Base-by-base conservation (phyloP, 441 rosid genomes). In the Corymbia citriodora region DNA sequence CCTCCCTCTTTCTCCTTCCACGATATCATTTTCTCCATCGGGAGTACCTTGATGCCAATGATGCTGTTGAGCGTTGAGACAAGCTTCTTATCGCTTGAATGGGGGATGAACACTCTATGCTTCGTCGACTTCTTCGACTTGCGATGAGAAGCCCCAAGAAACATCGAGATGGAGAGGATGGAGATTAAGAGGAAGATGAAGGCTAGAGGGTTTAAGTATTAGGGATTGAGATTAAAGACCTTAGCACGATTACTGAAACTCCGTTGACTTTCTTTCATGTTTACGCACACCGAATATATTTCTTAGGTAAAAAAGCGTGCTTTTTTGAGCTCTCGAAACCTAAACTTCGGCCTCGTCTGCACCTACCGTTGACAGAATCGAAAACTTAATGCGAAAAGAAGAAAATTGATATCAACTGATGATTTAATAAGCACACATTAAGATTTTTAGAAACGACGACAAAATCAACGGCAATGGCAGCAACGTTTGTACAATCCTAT, bases 221-320 rank as follows among this genome's bases (percentile, higher is more conserved):
- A 40, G 45, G 45, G 45, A 40, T 40, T 6, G 45, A 40, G 45
- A 40, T 40, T 40, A 40, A 40, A 0, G 36, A 65, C 7, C 4
- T 15, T 33, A 8, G 10, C 21, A 36, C 74, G 74, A n/a, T 65
- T 65, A 36, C 19, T 65, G 74, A 68, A 68, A 18, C 40, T 16
- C 40, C 40, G 9, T 15, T 68, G 74, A 65, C 36, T 68, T 68
- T n/a, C n/a, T 68, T 68, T 0, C 10, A 68, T n/a, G 74, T 68
- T 31, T n/a, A 31, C 19, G 40, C 33, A n/a, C 0, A 31, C 33
- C 0, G 40, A 4, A 68, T 15, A 0, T 2, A 31, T 68, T 8
- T 68, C 31, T 68, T 63, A 63, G 4, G 72, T 40, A 13, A 63
- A 65, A 16, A 68, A 2, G 36, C 4, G 31, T n/a, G 31, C 16